Evolutionary conservation across 2,329 filamentous ascomycete genomes (phyloP).

Genomic region (Sporothrix variecibatus): DNA sequence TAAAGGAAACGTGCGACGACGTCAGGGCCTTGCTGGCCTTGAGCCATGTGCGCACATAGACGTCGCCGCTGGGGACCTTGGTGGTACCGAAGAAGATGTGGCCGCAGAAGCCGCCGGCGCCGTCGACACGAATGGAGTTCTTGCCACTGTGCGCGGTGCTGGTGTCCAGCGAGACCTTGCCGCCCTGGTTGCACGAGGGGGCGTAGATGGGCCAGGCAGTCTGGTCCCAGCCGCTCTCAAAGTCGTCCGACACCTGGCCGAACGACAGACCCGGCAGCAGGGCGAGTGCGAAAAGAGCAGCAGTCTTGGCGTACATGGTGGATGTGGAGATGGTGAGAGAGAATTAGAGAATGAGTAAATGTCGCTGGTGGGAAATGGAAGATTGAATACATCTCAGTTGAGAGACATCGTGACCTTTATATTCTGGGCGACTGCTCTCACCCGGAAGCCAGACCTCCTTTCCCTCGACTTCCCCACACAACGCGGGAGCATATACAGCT

Average conservation of each 20-base stretch:
- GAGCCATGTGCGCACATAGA: conserved; percentile 42
- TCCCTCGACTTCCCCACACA: neutral
- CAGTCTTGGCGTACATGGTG: conserved; percentile 5
- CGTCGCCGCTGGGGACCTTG: conserved; percentile 56
- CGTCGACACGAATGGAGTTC: conserved; percentile 56
- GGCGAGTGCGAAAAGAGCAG: conserved; percentile 39
- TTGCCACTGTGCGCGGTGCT: conserved; percentile 57
- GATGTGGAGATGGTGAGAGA: neutral
- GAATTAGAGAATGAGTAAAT: neutral
- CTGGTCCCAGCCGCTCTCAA: conserved; percentile 60
- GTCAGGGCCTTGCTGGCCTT: conserved; percentile 60
- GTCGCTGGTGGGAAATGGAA: neutral
- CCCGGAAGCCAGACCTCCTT: neutral
- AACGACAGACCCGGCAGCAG: conserved; percentile 50
- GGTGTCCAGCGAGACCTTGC: conserved; percentile 57
- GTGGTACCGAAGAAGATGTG: conserved; percentile 64
- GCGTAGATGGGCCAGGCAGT: conserved; percentile 61
- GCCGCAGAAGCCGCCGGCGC: conserved; percentile 57
- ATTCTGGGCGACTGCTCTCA: neutral
- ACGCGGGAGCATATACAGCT: neutral
- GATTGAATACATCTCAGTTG: neutral
- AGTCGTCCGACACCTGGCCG: conserved; percentile 57
- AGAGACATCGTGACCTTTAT: neutral
- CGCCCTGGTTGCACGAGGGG: conserved; percentile 61
- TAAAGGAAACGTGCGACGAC: conserved; percentile 62